These are phyloP conservation scores for Buddleja alternifolia DNA, from an alignment of 257 asterid species.

Conservation along the genomic window DNA sequence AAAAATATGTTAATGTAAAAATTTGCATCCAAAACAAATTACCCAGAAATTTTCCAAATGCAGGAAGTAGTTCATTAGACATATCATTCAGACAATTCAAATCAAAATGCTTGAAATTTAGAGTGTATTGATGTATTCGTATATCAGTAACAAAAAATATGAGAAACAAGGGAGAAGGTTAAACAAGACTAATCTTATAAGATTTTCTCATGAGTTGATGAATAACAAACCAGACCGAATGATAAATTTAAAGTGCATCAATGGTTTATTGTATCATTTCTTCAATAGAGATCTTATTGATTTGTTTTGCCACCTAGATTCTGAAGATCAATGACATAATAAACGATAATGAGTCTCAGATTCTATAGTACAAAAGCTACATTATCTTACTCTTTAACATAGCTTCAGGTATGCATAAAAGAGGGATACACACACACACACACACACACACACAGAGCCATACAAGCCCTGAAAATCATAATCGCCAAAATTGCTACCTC, in stretches of 20 bases:
- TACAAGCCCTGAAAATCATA: background rate
- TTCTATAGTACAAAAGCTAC: background rate
- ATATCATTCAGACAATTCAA: too few species aligned
- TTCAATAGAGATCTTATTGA: background rate
- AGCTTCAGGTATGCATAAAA: background rate
- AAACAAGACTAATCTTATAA: background rate
- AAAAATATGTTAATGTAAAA: too few species aligned
- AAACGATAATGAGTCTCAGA: background rate
- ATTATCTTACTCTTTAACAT: background rate
- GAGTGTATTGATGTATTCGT: too few species aligned
- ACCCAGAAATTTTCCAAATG: too few species aligned
- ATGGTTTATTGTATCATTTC: background rate
- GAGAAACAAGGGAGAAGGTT: background rate
- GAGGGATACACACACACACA: too few species aligned
- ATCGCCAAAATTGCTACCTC: background rate
- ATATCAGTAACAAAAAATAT: too few species aligned
- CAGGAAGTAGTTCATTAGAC: too few species aligned
- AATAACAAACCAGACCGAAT: background rate
- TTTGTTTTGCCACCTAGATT: background rate
- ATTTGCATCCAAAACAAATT: too few species aligned
- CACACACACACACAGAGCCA: background rate
- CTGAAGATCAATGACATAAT: background rate
- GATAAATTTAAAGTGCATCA: background rate
- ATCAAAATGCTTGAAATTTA: too few species aligned
- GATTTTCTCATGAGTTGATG: background rate